Conservation (phyloP, 257 asterid genomes). For the Solanum lycopersicoides region DNA sequence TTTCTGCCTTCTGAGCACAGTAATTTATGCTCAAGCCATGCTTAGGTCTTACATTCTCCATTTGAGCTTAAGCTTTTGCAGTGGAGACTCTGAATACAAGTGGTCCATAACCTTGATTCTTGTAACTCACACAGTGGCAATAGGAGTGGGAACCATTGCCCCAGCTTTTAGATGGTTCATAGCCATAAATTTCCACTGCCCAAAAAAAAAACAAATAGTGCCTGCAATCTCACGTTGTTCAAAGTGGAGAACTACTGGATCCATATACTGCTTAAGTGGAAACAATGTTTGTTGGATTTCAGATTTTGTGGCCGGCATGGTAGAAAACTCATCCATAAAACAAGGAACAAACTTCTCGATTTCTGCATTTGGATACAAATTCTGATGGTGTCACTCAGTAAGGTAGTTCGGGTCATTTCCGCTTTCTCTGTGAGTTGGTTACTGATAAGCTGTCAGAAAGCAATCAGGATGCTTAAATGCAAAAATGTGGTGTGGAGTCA, state of each 20-base stretch:
- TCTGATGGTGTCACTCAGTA: conserved; percentile 48
- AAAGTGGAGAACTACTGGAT: conserved; percentile 68
- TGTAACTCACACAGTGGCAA: conserved; percentile 42
- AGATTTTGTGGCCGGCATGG: conserved; percentile 23
- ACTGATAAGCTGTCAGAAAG: conserved; percentile 16
- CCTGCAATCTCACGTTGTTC: conserved; percentile 6
- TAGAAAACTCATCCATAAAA: conserved; percentile 32
- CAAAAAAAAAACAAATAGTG: conserved; percentile 14
- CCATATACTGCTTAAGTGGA: conserved; percentile 23
- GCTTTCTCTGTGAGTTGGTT: conserved; percentile 21
- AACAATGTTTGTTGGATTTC: conserved; percentile 33
- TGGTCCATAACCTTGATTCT: conserved; percentile 63
- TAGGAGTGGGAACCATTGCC: conserved; percentile 52
- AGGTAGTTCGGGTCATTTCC: conserved; percentile 47
- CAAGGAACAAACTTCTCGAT: conserved; percentile 25
- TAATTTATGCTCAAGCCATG: conserved; percentile 46
- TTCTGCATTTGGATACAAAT: conserved; percentile 45
- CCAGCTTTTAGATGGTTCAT: conserved; percentile 69
- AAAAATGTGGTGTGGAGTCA: conserved; percentile 4
- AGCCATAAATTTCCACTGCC: conserved; percentile 45
- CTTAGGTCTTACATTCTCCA: conserved; percentile 49
- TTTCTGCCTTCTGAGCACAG: conserved; percentile 50
- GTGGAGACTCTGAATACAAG: conserved; percentile 66
- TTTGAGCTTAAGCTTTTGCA: conserved; percentile 40
- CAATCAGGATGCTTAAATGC: conserved; percentile 17